Evolutionary conservation across 495 filamentous ascomycete species (phyloP).

Genomic region (Lasiosphaeria ovina): DNA sequence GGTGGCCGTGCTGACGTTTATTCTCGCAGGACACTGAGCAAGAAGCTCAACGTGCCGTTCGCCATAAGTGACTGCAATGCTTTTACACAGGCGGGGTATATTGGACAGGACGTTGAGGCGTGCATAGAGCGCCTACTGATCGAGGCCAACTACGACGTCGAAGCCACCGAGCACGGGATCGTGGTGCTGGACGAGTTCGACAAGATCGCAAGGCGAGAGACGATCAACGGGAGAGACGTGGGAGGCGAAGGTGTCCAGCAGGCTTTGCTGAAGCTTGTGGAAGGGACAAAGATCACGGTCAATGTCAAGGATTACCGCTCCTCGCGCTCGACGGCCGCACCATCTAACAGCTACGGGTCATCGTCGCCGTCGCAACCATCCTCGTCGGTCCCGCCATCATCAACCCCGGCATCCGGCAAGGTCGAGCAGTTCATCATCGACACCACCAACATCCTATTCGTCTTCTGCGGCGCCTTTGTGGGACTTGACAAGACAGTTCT

Average conservation of each 20-base stretch:
- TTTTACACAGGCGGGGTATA: constrained; percentile 96
- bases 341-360: constrained; percentile 38
- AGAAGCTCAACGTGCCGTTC: constrained; percentile 83
- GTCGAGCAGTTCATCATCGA: constrained; percentile 86
- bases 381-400: constrained; percentile 28
- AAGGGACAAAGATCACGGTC: constrained; percentile 88
- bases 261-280: constrained; percentile 90
- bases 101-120: constrained; percentile 92
- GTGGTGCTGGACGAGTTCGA: constrained; percentile 96
- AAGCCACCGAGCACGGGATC: constrained; percentile 84
- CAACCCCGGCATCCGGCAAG: constrained; percentile 54
- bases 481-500: constrained; percentile 87
- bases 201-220: constrained; percentile 72
- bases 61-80: constrained; percentile 97
- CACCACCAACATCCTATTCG: constrained; percentile 94
- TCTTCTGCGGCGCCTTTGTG: constrained; percentile 93
- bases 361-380: constrained; percentile 1
- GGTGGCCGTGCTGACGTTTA: constrained; percentile 12
- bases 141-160: constrained; percentile 86
- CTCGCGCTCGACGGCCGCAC: constrained; percentile 46
- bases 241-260: constrained; percentile 95
- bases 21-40: constrained; percentile 44
- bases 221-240: constrained; percentile 67
- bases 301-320: constrained; percentile 78
- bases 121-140: constrained; percentile 87